Percentiles rank a stretch among this genome's conserved stretches.
These are phyloP conservation scores for Centaurea solstitialis DNA, from an alignment of 129 eudicot species.

Conservation along the genomic window DNA sequence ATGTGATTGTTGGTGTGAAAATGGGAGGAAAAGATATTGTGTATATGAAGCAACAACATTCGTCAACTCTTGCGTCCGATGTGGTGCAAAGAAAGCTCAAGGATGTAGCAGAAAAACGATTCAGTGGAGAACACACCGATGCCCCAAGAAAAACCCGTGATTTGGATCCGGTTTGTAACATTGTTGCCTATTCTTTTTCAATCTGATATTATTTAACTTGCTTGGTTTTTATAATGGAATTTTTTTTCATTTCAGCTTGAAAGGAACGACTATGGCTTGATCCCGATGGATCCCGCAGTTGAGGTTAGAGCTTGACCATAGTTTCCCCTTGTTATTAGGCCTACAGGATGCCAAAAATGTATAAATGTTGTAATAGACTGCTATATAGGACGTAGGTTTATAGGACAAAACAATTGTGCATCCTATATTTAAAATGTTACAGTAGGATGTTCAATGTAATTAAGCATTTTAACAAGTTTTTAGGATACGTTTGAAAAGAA, in stretches of 20 bases:
- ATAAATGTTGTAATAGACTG: too few species aligned
- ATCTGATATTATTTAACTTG: neutral
- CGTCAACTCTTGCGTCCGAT: conserved; percentile 51
- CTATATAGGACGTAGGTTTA: too few species aligned
- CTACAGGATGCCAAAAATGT: too few species aligned
- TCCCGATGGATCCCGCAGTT: conserved; percentile 40
- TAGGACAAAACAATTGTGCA: too few species aligned
- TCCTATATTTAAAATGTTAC: too few species aligned
- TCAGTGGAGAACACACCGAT: conserved; percentile 35
- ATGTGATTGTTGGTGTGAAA: conserved; percentile 72
- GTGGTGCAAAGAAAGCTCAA: conserved; percentile 63
- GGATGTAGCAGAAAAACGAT: conserved; percentile 63
- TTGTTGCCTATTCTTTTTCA: conserved; percentile 15
- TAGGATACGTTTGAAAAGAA: too few species aligned
- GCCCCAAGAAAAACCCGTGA: conserved; percentile 31
- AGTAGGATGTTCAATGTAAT: too few species aligned
- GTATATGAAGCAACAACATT: conserved; percentile 70
- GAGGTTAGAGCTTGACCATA: conserved; percentile 34
- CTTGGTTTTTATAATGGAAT: neutral
- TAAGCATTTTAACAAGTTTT: too few species aligned
- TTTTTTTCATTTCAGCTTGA: conserved; percentile 45
- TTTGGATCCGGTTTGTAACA: conserved; percentile 43
- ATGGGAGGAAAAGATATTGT: conserved; percentile 81
- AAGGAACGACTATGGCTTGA: conserved; percentile 43
- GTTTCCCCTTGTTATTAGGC: neutral